These are phyloP conservation scores for Claviceps sp. DNA, from an alignment of 2,329 filamentous ascomycete species.

Conservation along the genomic window DNA sequence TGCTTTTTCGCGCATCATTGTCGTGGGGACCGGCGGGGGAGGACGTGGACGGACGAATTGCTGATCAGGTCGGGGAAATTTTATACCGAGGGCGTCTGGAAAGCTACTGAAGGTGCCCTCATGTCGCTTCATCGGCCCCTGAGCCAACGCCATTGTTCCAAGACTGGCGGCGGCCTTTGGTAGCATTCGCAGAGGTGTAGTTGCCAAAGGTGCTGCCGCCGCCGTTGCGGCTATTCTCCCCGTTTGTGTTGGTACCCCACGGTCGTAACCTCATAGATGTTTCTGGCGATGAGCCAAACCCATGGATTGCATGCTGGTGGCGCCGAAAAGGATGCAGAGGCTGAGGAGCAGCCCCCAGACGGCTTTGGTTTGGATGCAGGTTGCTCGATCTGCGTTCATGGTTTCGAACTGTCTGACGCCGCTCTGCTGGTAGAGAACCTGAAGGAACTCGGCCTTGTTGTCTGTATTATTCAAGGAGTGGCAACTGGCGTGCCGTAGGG, in stretches of 20 bases:
- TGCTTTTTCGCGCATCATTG: constrained; percentile 13
- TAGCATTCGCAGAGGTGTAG: constrained; percentile 8
- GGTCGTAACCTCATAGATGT: constrained; percentile 38
- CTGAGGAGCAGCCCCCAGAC: constrained; percentile 79
- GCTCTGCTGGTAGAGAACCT: constrained; percentile 28
- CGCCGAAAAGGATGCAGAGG: constrained; percentile 53
- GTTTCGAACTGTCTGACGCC: constrained; percentile 26
- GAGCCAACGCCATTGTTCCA: constrained; percentile 24
- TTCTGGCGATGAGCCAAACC: constrained; percentile 49
- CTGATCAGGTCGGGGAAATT: constrained; percentile 8
- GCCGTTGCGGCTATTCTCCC: neutral
- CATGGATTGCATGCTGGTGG: constrained; percentile 38
- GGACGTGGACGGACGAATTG: constrained; percentile 14
- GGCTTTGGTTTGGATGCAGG: constrained; percentile 74
- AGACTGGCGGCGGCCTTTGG: constrained; percentile 20
- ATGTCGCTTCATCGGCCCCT: constrained; percentile 15
- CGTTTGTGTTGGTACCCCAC: constrained; percentile 19
- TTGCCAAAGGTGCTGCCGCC: neutral
- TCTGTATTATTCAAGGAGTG: constrained; percentile 26
- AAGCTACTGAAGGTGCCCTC: constrained; percentile 18
- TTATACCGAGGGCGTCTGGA: constrained; percentile 16
- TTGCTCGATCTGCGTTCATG: constrained; percentile 39
- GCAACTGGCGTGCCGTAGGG: constrained; percentile 68
- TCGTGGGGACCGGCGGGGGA: constrained; percentile 19
- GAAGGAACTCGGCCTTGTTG: constrained; percentile 30